Conservation (phyloP, 805 yeast species). For the Wickerhamiella azymoides region DNA sequence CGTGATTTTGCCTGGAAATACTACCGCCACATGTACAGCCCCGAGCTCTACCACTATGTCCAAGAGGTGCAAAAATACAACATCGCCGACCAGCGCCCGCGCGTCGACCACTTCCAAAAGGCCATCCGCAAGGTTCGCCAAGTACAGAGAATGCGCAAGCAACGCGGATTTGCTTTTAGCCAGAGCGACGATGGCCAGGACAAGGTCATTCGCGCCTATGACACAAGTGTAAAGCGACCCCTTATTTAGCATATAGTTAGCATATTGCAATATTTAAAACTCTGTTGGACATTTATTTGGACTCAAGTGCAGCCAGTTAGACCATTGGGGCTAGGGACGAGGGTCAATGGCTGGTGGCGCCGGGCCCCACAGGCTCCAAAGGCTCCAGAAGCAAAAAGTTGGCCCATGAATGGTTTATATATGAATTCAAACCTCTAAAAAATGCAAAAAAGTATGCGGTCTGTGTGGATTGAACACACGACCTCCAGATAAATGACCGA, state of each 20-base stretch:
- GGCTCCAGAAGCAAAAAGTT: too few relatives aligned
- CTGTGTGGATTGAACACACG: slow-evolving; percentile 69
- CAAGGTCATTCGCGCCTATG: slow-evolving; percentile 80
- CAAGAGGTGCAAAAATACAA: slow-evolving; percentile 95
- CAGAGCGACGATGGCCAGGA: slow-evolving; percentile 94
- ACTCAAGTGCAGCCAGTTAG: background rate
- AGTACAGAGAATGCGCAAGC: slow-evolving; percentile 95
- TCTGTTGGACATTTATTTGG: background rate
- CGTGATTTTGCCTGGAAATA: slow-evolving; percentile 93
- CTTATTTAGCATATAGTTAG: background rate
- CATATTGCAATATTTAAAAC: background rate
- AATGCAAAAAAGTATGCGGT: slow-evolving; percentile 19
- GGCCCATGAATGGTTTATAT: background rate
- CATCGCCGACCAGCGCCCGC: slow-evolving; percentile 86
- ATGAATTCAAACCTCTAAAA: background rate
- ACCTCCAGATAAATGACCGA: slow-evolving; percentile 44
- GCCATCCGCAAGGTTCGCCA: slow-evolving; percentile 96
- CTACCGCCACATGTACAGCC: slow-evolving; percentile 79
- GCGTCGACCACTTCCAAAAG: slow-evolving; percentile 90
- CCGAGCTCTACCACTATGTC: slow-evolving; percentile 86
- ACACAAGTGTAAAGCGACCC: slow-evolving; percentile 51
- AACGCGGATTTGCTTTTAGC: slow-evolving; percentile 96
- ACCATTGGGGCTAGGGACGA: too few relatives aligned
- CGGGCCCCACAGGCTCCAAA: too few relatives aligned
- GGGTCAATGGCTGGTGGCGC: too few relatives aligned